Evolutionary conservation across 441 rosid species (phyloP).

Genomic region (Biscutella laevigata): DNA sequence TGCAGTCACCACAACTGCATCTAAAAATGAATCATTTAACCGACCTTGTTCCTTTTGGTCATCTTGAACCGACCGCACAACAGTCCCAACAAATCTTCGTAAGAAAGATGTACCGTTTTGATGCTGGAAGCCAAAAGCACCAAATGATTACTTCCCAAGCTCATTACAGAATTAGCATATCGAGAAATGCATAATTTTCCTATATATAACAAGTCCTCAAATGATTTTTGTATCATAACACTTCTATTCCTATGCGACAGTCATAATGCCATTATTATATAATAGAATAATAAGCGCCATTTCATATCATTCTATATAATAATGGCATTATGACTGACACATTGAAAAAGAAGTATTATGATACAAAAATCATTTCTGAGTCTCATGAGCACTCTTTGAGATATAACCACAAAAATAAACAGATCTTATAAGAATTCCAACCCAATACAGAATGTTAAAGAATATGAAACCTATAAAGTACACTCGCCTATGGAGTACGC

Average conservation of each 20-base stretch:
- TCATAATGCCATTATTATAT: too few species aligned
- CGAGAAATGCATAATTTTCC: not conserved
- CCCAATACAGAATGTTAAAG: not conserved
- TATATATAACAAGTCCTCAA: too few species aligned
- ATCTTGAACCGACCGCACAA: slow-evolving; percentile 92
- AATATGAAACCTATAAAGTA: not conserved
- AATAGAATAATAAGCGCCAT: too few species aligned
- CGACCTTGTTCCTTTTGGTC: slow-evolving; percentile 98
- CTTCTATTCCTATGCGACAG: too few species aligned
- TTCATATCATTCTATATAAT: too few species aligned
- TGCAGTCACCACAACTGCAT: slow-evolving; percentile 3
- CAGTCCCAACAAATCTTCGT: slow-evolving; percentile 83
- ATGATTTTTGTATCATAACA: too few species aligned
- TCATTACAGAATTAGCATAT: slow-evolving; percentile 10
- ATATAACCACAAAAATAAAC: not conserved
- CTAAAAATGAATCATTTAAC: slow-evolving; percentile 15
- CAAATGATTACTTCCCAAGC: slow-evolving; percentile 9
- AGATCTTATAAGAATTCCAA: not conserved
- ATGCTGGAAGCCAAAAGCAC: slow-evolving; percentile 42
- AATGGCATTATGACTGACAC: not conserved
- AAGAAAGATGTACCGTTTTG: slow-evolving; percentile 71
- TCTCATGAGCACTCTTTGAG: not conserved
- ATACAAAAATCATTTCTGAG: not conserved
- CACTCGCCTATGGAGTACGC: not conserved
- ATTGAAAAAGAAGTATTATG: not conserved